These are phyloP conservation scores for Phyllosticta capitalensis DNA, from an alignment of 2,329 filamentous ascomycete species.

Conservation along the genomic window DNA sequence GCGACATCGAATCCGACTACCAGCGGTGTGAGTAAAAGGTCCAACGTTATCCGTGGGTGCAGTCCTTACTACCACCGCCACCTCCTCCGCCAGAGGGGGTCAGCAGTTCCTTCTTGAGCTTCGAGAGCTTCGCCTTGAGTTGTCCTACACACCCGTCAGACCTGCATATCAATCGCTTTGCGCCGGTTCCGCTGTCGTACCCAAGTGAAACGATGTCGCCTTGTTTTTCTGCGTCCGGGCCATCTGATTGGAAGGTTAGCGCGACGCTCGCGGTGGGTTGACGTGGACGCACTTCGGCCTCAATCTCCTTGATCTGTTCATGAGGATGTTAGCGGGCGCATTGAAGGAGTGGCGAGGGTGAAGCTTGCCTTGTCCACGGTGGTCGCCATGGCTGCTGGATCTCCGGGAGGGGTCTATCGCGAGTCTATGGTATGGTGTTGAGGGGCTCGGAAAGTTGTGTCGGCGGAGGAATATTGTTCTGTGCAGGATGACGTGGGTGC, in stretches of 20 bases:
- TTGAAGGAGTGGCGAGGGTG: slow-evolving; percentile 19
- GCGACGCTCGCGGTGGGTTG: slow-evolving; percentile 6
- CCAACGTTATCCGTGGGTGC: neutral
- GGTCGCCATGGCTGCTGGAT: slow-evolving; percentile 66
- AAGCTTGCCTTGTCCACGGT: slow-evolving; percentile 82
- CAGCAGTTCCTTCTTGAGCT: slow-evolving; percentile 91
- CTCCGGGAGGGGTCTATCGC: neutral
- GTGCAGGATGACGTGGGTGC: neutral
- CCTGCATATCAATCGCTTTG: neutral
- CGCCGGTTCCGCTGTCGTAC: slow-evolving; percentile 27
- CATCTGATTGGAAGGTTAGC: slow-evolving; percentile 51
- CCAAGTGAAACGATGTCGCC: slow-evolving; percentile 84
- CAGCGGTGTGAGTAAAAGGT: slow-evolving; percentile 13
- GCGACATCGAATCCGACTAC: slow-evolving; percentile 89
- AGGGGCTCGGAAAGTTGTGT: neutral
- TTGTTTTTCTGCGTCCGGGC: slow-evolving; percentile 97
- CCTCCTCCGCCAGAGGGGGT: slow-evolving; percentile 72
- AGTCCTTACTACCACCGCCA: slow-evolving; percentile 58
- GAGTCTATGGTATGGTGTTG: neutral
- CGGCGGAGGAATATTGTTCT: neutral
- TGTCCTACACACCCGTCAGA: slow-evolving; percentile 46
- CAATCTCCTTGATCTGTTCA: slow-evolving; percentile 84
- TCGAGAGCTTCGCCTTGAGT: slow-evolving; percentile 95
- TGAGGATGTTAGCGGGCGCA: slow-evolving; percentile 21
- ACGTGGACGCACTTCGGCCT: slow-evolving; percentile 66